Percentiles rank a stretch among this genome's conserved stretches.
These are phyloP conservation scores for Albophoma yamanashiensis DNA, from an alignment of 2,329 filamentous ascomycete species.

Conservation along the genomic window DNA sequence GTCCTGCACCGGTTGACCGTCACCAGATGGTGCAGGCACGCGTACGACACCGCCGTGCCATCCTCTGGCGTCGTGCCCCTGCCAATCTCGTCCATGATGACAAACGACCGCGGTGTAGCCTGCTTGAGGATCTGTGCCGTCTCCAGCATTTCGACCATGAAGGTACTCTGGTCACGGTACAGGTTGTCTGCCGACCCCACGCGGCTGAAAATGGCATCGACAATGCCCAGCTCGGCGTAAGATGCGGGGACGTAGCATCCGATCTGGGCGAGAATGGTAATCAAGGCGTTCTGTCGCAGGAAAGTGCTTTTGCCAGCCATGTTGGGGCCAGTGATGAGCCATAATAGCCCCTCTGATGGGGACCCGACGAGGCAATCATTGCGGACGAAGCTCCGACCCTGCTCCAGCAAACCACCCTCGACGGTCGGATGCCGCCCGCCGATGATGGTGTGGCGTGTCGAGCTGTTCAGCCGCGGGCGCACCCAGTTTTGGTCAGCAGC, in stretches of 20 bases:
- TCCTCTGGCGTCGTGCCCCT: constrained; percentile 90
- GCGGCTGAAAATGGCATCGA: constrained; percentile 93
- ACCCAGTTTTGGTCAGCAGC: constrained; percentile 64
- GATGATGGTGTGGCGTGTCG: constrained; percentile 61
- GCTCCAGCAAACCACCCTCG: constrained; percentile 66
- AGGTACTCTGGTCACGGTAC: constrained; percentile 91
- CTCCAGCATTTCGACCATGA: constrained; percentile 99
- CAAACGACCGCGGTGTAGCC: constrained; percentile 76
- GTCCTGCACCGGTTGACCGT: constrained; percentile 66
- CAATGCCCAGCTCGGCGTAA: constrained; percentile 75
- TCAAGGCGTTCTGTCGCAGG: constrained; percentile 87
- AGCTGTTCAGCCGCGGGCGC: constrained; percentile 60
- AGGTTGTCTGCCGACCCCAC: constrained; percentile 91
- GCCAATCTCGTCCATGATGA: constrained; percentile 98
- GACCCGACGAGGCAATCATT: constrained; percentile 81
- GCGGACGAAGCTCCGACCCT: constrained; percentile 70
- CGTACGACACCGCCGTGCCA: constrained; percentile 81
- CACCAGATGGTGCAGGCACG: constrained; percentile 75
- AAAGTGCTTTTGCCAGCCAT: constrained; percentile 98
- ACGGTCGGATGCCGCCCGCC: constrained; percentile 90
- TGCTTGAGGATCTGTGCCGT: constrained; percentile 81
- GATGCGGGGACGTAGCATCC: constrained; percentile 88
- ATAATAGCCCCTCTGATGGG: constrained; percentile 50
- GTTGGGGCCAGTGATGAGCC: constrained; percentile 76
- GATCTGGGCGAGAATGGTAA: constrained; percentile 85